These are phyloP conservation scores for Cercospora nicotianae DNA, from an alignment of 2,329 filamentous ascomycete genomes.

Conservation along the genomic window DNA sequence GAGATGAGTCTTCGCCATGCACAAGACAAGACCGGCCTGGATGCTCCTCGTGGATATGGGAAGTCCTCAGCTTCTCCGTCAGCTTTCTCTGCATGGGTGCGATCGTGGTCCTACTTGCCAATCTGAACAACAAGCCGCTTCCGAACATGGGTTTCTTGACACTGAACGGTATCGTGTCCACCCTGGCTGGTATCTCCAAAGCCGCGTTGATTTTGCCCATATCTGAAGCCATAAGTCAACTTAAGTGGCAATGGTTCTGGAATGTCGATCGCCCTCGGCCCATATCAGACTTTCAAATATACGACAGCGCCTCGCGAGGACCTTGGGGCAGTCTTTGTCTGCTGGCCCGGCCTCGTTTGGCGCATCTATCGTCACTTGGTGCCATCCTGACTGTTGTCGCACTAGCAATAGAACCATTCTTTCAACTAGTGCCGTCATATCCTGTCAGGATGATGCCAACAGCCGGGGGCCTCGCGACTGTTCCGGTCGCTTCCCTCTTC, in stretches of 20 bases:
- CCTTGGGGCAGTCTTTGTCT: conserved; percentile 25
- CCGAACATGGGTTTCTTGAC: conserved; percentile 21
- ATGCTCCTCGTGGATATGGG: conserved; percentile 23
- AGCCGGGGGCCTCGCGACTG: neutral
- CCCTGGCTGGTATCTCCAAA: conserved; percentile 19
- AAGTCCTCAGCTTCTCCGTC: conserved; percentile 20
- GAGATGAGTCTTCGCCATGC: neutral
- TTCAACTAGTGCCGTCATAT: conserved; percentile 20
- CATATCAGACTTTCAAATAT: conserved; percentile 22
- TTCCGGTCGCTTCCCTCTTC: conserved; percentile 6
- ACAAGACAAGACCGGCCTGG: neutral
- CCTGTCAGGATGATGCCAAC: neutral
- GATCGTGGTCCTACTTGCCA: conserved; percentile 18
- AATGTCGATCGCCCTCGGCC: conserved; percentile 2
- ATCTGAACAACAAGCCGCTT: conserved; percentile 18
- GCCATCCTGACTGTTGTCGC: conserved; percentile 18
- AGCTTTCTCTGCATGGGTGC: conserved; percentile 18
- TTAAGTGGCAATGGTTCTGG: conserved; percentile 29
- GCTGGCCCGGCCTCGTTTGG: conserved; percentile 3
- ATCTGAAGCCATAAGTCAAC: conserved; percentile 23
- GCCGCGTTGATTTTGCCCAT: conserved; percentile 22
- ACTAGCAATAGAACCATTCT: conserved; percentile 15
- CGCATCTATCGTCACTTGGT: conserved; percentile 17
- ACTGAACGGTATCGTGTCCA: conserved; percentile 23
- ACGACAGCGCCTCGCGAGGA: conserved; percentile 24